Evolutionary conservation across 805 yeast species (phyloP), one percentile per base, ranked within the genome.

Genomic region (Kazachstania kunashirensis): DNA sequence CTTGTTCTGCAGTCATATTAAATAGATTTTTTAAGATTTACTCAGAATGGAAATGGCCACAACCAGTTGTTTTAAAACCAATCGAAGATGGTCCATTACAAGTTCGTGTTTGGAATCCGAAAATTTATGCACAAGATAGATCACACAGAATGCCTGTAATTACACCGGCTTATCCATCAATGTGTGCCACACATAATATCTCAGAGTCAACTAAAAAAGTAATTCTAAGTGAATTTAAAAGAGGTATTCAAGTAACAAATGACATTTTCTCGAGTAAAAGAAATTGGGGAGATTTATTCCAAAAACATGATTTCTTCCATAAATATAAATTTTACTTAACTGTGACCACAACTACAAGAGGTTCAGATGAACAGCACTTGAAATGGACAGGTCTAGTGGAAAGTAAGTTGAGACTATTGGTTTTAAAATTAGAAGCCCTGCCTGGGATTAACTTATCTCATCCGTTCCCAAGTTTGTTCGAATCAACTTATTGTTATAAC

Each of bases 111-210:
- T 92, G 98, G 98, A 92, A 92, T 57, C 98, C 98, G 13, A 73
- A 81, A 44, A 62, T 89, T 3, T 92, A 92, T 54, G 80, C 92
- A 1, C 84, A 77, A 49, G 98, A 92, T 58, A 73, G 94, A 42
- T 75, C 76, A 24, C 98, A 92, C 60, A 68, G 79, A 47, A 92
- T 92, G 98, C 98, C 98, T 0, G 95, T 92, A 9, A 92, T 92
- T 41, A 92, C 98, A 0, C 98, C 98, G 0, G 97, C 97, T 0
- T 57, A 57, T 34, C 62, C 62, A n/a, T 88, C 96, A 2, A 92
- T 92, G 98, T 92, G 98, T 63, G 96, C 98, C 0, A 92, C 98
- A 1, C 98, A 92, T 58, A 92, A 92, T 57, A 88, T 92, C 31
- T 79, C 94, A 2, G 75, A 73, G 13, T 85, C 96, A 0, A 89